Evolutionary conservation across 1,139 yeast genomes (phyloP).

Genomic region (Hansenula lynferdii): DNA sequence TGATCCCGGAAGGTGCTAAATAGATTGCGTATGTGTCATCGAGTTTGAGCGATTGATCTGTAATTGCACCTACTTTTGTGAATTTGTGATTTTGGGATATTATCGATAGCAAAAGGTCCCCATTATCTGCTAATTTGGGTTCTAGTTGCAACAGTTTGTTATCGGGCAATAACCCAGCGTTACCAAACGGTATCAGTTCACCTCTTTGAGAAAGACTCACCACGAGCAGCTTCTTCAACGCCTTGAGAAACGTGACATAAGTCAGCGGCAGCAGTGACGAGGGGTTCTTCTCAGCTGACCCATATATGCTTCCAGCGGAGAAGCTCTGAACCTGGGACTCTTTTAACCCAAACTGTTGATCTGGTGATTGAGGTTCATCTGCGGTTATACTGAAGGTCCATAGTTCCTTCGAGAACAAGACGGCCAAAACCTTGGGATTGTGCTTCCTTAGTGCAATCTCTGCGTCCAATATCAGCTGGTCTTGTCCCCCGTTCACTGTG

Average conservation of each 20-base stretch:
- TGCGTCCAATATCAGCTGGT: conserved; percentile 46
- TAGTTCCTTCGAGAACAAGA: conserved; percentile 56
- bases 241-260: conserved; percentile 51
- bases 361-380: conserved; percentile 28
- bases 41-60: conserved; percentile 15
- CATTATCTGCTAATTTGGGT: conserved; percentile 48
- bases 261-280: conserved; percentile 14
- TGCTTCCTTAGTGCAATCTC: conserved; percentile 52
- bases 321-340: conserved; percentile 32
- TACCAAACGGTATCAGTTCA: conserved; percentile 48
- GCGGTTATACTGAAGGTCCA: conserved; percentile 50
- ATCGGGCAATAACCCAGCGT: conserved; percentile 35
- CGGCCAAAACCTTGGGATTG: conserved; percentile 47
- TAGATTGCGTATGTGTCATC: conserved; percentile 45
- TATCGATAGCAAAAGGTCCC: conserved; percentile 41
- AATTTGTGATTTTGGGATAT: conserved; percentile 26
- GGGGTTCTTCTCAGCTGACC: conserved; percentile 14
- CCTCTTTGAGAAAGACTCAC: conserved; percentile 39
- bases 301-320: conserved; percentile 28
- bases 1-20: conserved; percentile 70
- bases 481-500: conserved; percentile 22
- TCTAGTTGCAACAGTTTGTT: conserved; percentile 43
- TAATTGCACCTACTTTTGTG: conserved; percentile 23
- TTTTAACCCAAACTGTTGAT: conserved; percentile 26
- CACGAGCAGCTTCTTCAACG: conserved; percentile 52